These are phyloP conservation scores for Podospora anserina DNA, from an alignment of 495 filamentous ascomycete genomes.

Conservation along the genomic window DNA sequence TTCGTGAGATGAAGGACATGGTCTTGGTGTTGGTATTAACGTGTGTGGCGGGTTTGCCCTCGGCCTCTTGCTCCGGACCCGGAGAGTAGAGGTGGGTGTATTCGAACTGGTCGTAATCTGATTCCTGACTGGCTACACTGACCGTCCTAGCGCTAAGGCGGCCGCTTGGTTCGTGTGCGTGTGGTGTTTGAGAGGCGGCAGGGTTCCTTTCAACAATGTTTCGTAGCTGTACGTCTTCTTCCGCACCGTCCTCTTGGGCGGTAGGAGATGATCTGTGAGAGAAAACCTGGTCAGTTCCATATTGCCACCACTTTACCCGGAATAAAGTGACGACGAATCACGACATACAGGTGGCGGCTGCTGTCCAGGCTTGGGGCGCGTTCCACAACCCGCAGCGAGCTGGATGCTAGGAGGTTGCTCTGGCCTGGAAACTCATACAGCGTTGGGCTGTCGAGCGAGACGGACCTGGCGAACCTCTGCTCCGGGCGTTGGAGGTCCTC, in stretches of 20 bases:
- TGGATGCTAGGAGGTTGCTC: constrained; percentile 16
- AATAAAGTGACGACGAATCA: neutral
- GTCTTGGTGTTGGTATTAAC: constrained; percentile 36
- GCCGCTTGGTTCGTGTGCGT: constrained; percentile 30
- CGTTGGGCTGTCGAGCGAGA: constrained; percentile 54
- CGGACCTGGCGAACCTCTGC: constrained; percentile 47
- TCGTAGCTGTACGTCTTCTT: constrained; percentile 38
- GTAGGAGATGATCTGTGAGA: constrained; percentile 30
- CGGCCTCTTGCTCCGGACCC: constrained; percentile 24
- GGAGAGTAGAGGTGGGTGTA: constrained; percentile 21
- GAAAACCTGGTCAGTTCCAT: constrained; percentile 24
- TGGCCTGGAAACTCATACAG: constrained; percentile 53
- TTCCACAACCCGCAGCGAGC: constrained; percentile 20
- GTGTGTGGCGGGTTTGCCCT: constrained; percentile 26
- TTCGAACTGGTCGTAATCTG: constrained; percentile 36
- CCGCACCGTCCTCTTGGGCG: constrained; percentile 27
- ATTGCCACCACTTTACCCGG: constrained; percentile 30
- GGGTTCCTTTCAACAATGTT: constrained; percentile 36
- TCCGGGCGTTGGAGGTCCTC: constrained; percentile 43
- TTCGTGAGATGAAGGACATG: constrained; percentile 46
- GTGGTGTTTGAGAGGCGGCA: constrained; percentile 38
- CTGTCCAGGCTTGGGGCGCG: constrained; percentile 18
- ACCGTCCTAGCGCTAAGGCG: constrained; percentile 39
- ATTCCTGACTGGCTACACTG: constrained; percentile 33
- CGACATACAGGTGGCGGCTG: constrained; percentile 33